A percentile compares a stretch with the other conserved stretches of the same genome.
Conservation (phyloP, 148 eudicot genomes). For the Nepenthes gracilis region DNA sequence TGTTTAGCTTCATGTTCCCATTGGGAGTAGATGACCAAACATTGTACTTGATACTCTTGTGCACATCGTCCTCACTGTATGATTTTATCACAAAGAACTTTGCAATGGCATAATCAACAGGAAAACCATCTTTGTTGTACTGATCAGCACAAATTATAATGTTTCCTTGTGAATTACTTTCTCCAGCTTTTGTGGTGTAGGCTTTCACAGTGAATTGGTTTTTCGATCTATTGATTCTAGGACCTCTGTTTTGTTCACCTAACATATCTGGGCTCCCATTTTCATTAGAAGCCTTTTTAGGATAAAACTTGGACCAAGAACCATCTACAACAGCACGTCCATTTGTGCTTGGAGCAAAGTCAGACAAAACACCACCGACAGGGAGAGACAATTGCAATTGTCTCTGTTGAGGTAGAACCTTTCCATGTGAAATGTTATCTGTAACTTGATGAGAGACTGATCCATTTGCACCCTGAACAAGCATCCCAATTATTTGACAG, state of each 20-base stretch:
- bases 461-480: conserved; percentile 39
- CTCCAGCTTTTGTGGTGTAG: conserved; percentile 64
- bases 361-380: conserved; percentile 36
- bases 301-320: conserved; percentile 33
- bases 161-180: conserved; percentile 65
- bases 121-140: conserved; percentile 73
- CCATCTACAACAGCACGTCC: conserved; percentile 28
- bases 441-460: conserved; percentile 18
- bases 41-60: conserved; percentile 89
- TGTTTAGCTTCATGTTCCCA: conserved; percentile 86
- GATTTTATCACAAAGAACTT: conserved; percentile 94
- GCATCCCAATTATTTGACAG: background rate
- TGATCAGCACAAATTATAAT: conserved; percentile 56
- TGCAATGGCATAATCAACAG: conserved; percentile 47
- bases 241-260: conserved; percentile 59
- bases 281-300: conserved; percentile 31
- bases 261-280: conserved; percentile 35
- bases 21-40: conserved; percentile 98
- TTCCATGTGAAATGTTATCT: conserved; percentile 31
- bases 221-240: conserved; percentile 53
- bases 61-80: conserved; percentile 98
- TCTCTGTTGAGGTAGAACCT: conserved; percentile 28
- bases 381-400: conserved; percentile 36
- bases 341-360: conserved; percentile 30
- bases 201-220: conserved; percentile 66